phyloP scores from a whole-genome alignment of 805 yeast genomes.

The Suhomyces kilbournensis region DNA sequence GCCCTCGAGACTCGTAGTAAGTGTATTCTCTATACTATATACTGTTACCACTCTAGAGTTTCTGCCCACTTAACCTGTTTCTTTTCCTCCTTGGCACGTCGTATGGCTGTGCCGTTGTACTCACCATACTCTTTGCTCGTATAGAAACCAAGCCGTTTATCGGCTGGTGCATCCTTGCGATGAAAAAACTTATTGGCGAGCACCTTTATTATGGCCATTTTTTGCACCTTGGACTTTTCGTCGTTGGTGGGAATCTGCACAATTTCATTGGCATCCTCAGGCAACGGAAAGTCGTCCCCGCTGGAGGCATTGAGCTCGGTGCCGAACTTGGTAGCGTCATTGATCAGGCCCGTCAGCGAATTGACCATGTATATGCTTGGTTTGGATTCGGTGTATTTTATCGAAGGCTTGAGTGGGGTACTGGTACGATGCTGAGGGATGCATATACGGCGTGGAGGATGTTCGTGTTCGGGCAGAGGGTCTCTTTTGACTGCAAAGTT shows the following conservation, averaged over 20 bases:
- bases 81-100: constrained; percentile 1
- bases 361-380: constrained; percentile 51
- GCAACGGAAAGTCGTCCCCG: constrained; percentile 60
- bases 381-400: constrained; percentile 18
- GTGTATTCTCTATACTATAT: background rate
- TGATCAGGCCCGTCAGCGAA: constrained; percentile 55
- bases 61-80: constrained; percentile 15
- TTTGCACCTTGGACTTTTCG: constrained; percentile 18
- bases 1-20: background rate
- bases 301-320: constrained; percentile 65
- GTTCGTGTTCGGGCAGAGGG: constrained; percentile 5
- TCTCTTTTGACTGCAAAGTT: constrained; percentile 11
- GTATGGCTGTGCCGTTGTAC: constrained; percentile 1
- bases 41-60: constrained; percentile 6
- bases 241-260: constrained; percentile 56
- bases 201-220: constrained; percentile 43
- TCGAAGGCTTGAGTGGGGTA: constrained; percentile 30
- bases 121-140: constrained; percentile 1
- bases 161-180: background rate
- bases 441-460: constrained; percentile 40
- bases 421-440: constrained; percentile 35
- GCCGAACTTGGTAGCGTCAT: constrained; percentile 67
- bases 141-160: constrained; percentile 3
- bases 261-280: constrained; percentile 53
- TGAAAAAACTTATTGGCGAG: constrained; percentile 12